Conservation (phyloP, 257 asterid species). For the Gentiana dahurica region DNA sequence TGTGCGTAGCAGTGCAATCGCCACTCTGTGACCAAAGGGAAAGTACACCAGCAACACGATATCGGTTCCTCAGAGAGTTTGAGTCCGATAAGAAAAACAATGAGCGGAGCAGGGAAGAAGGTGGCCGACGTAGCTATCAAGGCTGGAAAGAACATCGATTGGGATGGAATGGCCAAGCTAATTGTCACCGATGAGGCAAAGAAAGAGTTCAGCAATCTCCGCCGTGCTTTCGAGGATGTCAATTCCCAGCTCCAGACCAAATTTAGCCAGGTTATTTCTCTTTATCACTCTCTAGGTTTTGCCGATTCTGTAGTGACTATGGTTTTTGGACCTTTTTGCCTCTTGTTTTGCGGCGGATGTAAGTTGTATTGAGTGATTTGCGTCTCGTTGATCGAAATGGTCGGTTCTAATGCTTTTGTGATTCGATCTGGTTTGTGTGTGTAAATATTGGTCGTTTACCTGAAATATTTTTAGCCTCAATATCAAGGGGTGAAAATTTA, state of each 20-base stretch:
- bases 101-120: constrained; percentile 94
- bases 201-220: constrained; percentile 78
- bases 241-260: constrained; percentile 83
- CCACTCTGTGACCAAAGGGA: too few species aligned
- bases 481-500: too few species aligned
- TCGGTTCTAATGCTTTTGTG: neutral
- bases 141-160: constrained; percentile 68
- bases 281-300: constrained; percentile 4
- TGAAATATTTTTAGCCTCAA: too few species aligned
- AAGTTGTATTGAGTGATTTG: neutral
- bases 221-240: constrained; percentile 92
- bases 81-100: constrained; percentile 12
- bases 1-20: too few species aligned
- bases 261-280: constrained; percentile 67
- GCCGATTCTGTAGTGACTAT: neutral
- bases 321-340: constrained; percentile 8
- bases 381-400: neutral
- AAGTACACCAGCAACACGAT: too few species aligned
- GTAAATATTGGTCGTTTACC: too few species aligned
- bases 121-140: constrained; percentile 74
- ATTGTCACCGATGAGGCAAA: constrained; percentile 90
- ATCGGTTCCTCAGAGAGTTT: too few species aligned
- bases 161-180: constrained; percentile 98
- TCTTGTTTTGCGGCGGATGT: constrained; percentile 5
- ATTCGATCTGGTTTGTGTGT: neutral